Evolutionary conservation across 345 rosid species (phyloP), one percentile per base, ranked within the genome.

Genomic region (Pistacia atlantica): DNA sequence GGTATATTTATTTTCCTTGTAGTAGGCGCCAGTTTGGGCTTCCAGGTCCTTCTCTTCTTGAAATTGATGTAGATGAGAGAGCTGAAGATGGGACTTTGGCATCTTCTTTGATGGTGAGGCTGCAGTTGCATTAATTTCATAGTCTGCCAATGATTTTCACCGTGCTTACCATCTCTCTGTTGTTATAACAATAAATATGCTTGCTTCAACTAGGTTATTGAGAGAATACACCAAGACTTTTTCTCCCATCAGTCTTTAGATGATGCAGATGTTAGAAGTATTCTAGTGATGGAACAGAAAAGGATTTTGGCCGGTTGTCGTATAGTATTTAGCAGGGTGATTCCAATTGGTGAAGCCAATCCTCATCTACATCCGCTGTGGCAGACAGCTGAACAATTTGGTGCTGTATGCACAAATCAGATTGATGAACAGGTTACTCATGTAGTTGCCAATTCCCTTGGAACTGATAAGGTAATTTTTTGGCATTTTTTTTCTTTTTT

Each of bases 11-110:
- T 88, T 96, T 96, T 70, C 98, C 98, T 56, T 91, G 94, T 74
- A 96, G 99, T 83, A 91, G 99, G 82, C 93, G 97, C 60, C 99
- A 96, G 80, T 96, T 96, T 77, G 99, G 98, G 82, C 97, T 96
- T 80, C 85, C 75, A 35, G 99, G 99, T 77, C 97, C 97, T 81
- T 96, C 99, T 52, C 99, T 96, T 83, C 98, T 96, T 73, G 99
- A 96, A 84, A 90, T 96, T 75, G 98, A 93, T 87, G 92, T 87
- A 74, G 99, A 96, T 67, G 98, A 96, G 86, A 90, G 96, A 81
- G 91, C 98, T 61, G 99, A 96, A 74, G 98, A 91, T 73, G 99
- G 99, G 79, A 96, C 97, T 76, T 83, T 96, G 88, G 97, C 99
- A 61, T 93, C 97, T 76, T 89, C 97, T 31, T 86, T 96, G 82